Base-by-base conservation (phyloP, 78 protist species). In the Anaeramoeba ignava region DNA sequence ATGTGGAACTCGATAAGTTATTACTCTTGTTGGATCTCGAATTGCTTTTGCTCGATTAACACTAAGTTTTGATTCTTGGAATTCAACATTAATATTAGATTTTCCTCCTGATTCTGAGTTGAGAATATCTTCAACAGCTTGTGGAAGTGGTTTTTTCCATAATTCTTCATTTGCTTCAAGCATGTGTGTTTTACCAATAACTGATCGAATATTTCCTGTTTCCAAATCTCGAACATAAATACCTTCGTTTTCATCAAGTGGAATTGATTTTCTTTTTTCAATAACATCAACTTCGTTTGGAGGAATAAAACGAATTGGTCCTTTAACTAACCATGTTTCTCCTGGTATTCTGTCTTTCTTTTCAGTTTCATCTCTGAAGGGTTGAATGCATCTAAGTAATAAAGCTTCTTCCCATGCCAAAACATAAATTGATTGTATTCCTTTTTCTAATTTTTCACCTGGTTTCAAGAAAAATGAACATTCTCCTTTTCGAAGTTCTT, bases 1-100 rank as follows among this genome's bases (percentile, higher is more conserved):
- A 90, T 94, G 97, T 81, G 97, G 97, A 31, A 91, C 93, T 78
- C 94, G 85, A 91, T 39, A 94, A 27, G 91, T 85, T 34, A 92
- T 90, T 42, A 92, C 95, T 42, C 87, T 81, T 40, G 91, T 89
- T 81, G 83, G 80, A 85, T 91, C 92, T n/a, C n/a, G n/a, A n/a
- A n/a, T n/a, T n/a, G n/a, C n/a, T n/a, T n/a, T n/a, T n/a, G n/a
- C n/a, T n/a, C n/a, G n/a, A n/a, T 17, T 0, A 42, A 54, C 78
- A 38, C 33, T 31, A 84, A 42, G 12, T 33, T 85, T 89, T 81
- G 87, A 91, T 84, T 12, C 91, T 42, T 39, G 89, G 87, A 17
- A 38, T 23, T 2, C n/a, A 1, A 27, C 68, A 41, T 33, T n/a
- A n/a, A n/a, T n/a, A n/a, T n/a, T n/a, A n/a, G n/a, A n/a, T 3